Evolutionary conservation across 2,329 filamentous ascomycete genomes (phyloP), one percentile per base, ranked within the genome.

Genomic region (Penicillium sp.): DNA sequence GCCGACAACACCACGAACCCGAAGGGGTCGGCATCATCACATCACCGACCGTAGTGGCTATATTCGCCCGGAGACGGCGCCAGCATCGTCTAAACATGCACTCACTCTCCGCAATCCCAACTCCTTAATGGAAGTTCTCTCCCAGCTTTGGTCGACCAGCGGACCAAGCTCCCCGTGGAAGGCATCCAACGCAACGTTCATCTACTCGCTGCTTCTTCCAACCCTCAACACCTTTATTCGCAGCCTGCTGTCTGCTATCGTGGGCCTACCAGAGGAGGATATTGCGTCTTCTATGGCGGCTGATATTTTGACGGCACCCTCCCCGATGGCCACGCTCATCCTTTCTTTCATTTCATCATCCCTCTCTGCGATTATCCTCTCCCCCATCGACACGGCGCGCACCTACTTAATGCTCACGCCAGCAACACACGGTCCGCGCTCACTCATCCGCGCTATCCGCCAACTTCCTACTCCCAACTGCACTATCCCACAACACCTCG

Each of bases 81-180:
- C 78, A 58, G 62, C 71, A 3, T 71, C 57, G 8, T 56, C 81
- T 2, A 74, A 81, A 61, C 85, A 93, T 73, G 87, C 88, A 59
- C 83, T 97, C 25, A 81, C 83, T 26, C 82, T 97, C 22, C 89
- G 88, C 65, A 88, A 88, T 61, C 83, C 91, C 11, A 90, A 94
- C 73, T 94, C 93, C 0, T 83, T 98, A 59, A 85, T 93, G 69
- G 92, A 97, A 67, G 92, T 95, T 2, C 86, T 99, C 62, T 88
- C 89, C 6, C 90, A 96, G 73, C 80, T 98, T 22, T 98, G 95
- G 91, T 85, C 89, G 52, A 94, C 90, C 68, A 94, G 96, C 74
- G 92, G 93, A 38, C 89, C 89, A 0, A 93, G 93, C 84, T 95
- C 95, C 4, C 88, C 97, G 5, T 99, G 94, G 93, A 97, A 97